Base-by-base conservation (phyloP, 2,329 filamentous ascomycete genomes). In the Cryphonectria carpinicola region DNA sequence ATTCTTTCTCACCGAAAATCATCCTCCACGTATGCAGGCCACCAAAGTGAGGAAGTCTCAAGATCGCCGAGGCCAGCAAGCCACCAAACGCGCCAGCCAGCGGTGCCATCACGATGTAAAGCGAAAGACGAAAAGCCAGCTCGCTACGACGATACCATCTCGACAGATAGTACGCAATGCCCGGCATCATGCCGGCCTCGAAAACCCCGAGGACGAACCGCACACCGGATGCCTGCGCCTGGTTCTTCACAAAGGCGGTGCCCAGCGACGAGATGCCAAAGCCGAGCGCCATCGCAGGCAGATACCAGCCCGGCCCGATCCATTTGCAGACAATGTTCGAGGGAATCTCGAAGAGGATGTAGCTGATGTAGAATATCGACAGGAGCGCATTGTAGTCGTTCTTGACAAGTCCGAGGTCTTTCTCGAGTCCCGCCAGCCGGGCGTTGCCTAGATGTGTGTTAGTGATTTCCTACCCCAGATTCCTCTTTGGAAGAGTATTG, bases 271-370 rank as follows among this genome's bases (percentile, higher is more conserved):
- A 83, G 61, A 89, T 81, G 7, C 90, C 91, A 74, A 93, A 93
- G 56, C 84, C 82, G 1, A 93, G 80, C 0, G 89, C 87, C 43
- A 86, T 87, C 4, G 82, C 77, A 0, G 92, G 91, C 25, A 93
- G 85, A 77, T 90, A 93, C 89, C 89, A 93, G 49, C 90, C 90
- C 0, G 92, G 92, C 0, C 91, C 91, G 5, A 93, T 82, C 82
- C 84, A 89, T 78, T 93, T 94, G 83, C 91, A 93, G 25, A 84
- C 79, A 71, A 93, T 85, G 73, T 89, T 93, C 69, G 84, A 84
- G 0, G 92, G 91, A 58, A 94, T 90, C 78, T 93, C 88, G 74
- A 92, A 92, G 64, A 93, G 37, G 75, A 93, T 92, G 79, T 94
- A 94, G 10, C 88, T 88, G 77, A 94, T 84, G 79, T 92, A 93